A percentile compares a stretch with the other conserved stretches of the same genome.
These are phyloP conservation scores for Ambrosia hybrid DNA, from an alignment of 140 eudicot genomes.

Conservation along the genomic window DNA sequence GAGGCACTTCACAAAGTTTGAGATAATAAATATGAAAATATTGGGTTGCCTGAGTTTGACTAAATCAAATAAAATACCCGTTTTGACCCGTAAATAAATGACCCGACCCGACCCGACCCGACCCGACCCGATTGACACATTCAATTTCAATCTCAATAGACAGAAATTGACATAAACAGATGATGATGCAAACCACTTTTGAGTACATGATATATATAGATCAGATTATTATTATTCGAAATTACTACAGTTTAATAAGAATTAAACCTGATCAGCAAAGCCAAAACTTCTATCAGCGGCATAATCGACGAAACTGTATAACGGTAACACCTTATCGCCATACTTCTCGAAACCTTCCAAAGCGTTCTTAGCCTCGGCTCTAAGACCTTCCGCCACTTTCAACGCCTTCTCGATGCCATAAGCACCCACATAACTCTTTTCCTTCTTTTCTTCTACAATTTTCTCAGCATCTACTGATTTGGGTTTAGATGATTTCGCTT, in stretches of 20 bases:
- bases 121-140: not conserved
- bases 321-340: constrained; percentile 77
- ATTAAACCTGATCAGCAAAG: constrained; percentile 47
- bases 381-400: constrained; percentile 79
- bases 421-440: constrained; percentile 74
- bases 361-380: constrained; percentile 70
- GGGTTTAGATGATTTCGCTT: constrained; percentile 40
- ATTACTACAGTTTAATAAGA: constrained; percentile 1
- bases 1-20: constrained; percentile 1
- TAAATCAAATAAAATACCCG: not conserved
- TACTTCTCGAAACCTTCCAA: constrained; percentile 77
- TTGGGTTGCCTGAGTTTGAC: not conserved
- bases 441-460: constrained; percentile 37
- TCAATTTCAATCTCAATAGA: not conserved
- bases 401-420: constrained; percentile 91
- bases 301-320: constrained; percentile 92
- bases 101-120: not conserved
- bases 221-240: not conserved
- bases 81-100: too few relatives aligned
- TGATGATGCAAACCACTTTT: not conserved
- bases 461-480: constrained; percentile 9
- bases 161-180: not conserved
- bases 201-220: not conserved
- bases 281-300: constrained; percentile 83
- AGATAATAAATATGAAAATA: not conserved